Evolutionary conservation across 1,139 yeast species (phyloP), one percentile per base, ranked within the genome.

Genomic region (Blastobotrys aristatus): DNA sequence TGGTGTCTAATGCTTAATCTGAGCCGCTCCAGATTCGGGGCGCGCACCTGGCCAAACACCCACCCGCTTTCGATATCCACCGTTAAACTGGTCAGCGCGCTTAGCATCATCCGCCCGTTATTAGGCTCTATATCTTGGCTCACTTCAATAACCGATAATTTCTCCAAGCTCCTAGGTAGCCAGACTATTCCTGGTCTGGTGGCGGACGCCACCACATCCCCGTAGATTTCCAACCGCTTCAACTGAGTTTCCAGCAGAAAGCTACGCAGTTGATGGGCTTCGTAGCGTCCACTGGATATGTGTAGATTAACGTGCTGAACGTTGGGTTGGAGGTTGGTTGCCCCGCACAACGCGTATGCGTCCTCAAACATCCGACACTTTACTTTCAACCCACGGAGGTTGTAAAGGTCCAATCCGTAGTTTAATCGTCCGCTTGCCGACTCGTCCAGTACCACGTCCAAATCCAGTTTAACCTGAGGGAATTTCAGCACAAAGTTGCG

Each of bases 81-180:
- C 3, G 13, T 16, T 8, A 43, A 22, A 13, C 4, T 11, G 2
- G 14, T 26, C 18, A 42, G 24, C 10, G 22, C 22, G 13, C 34
- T 6, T 17, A 21, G 13, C n/a, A 32, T 22, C 38, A 32, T 40
- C 20, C 22, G 13, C 5, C 21, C n/a, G 5, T 20, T 11, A 4
- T 22, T 3, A n/a, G 7, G 4, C 2, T 20, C 14, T 4, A 14
- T 29, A 2, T 31, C 13, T 6, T 29, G 29, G 20, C n/a, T 10
- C 8, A 6, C n/a, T 33, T 43, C 47, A n/a, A 18, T 8, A 5
- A 43, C 32, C 16, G 18, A 2, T 2, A 43, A 38, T 11, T 10
- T 17, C 32, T 43, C 47, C 24, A 43, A 32, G 22, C 37, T 37
- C 18, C 41, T 26, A 13, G 47, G 47, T 11, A 43, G 24, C 47